Base-by-base conservation (phyloP, 306 rosid species). In the Astragalus membranaceus region DNA sequence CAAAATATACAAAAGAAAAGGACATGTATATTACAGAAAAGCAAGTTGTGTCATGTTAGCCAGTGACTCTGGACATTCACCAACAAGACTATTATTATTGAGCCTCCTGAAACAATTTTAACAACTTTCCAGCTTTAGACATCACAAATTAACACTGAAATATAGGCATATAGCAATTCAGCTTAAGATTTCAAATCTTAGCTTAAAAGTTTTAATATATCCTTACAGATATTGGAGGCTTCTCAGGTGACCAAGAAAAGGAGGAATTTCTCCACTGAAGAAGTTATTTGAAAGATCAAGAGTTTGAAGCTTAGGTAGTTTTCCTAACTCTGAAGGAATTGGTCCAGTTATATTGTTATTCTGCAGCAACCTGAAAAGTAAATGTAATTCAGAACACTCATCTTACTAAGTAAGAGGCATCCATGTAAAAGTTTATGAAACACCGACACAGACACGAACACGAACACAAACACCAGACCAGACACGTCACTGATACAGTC, bases 1-100 rank as follows among this genome's bases (percentile, higher is more conserved):
- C 68, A 73, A 7, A 73, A 35, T 59, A 67, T 6, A 71, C n/a
- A 79, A 57, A 60, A 54, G 63, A 65, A 53, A 69, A 37, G 79
- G 43, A 8, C 37, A 10, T 74, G 85, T 78, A 78, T 80, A 48
- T 91, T 86, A 91, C 99, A 94, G 89, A 79, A 88, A 94, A 70
- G 86, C 73, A 75, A 94, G 95, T 72, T 86, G 90, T 37, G 96
- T 84, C 99, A 94, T 88, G 86, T 84, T 89, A 64, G 92, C 96
- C 66, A 94, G 81, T 33, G 92, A 86, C 54, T 76, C 82, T 3
- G 97, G 97, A 72, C 83, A 81, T 81, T 69, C 79, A 71, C 89
- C 99, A 29, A 84, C 75, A 70, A 94, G 87, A 79, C 89, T 91
- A 83, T 94, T 94, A 54, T 94, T 91, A 66, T 91, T 94, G 55